Base-by-base conservation (phyloP, 2,329 filamentous ascomycete species). In the Magnaporthiopsis poae region DNA sequence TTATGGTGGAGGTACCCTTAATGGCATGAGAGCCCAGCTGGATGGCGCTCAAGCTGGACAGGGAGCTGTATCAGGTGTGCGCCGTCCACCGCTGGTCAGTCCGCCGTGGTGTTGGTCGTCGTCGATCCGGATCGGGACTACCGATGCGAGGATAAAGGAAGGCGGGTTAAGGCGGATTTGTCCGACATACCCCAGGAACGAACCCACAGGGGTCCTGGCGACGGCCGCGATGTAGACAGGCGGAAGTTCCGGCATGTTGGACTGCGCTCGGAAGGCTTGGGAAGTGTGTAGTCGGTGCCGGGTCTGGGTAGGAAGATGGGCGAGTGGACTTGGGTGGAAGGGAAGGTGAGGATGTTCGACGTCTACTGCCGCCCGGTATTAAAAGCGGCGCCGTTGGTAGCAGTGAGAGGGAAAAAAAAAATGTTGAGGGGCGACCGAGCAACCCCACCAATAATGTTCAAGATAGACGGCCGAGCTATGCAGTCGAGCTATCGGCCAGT, bases 201-300 rank as follows among this genome's bases (percentile, higher is more conserved):
- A 93, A 74, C 95, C 95, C 71, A 96, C 85, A 65, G 95, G 95
- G 71, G 95, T 99, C 80, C 93, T 88, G 74, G 88, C 91, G 70
- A 88, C 90, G 68, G 95, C 95, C 75, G 97, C 92, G 75, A 99
- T 97, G 82, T 99, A 99, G 71, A 99, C 94, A 68, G 92, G 85
- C 71, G 92, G 90, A 70, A 93, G 86, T 72, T 86, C 86, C 76
- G 91, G 84, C 91, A 96, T 96, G 68, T 73, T 86, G 80, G 70
- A 9, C 25, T 60, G n/a, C 25, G 29, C 35, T 56, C 39, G 13
- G 36, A 56, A 13, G 27, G 36, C 13, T 52, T 27, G 12, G 25
- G 62, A 29, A n/a, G 35, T 21, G 39, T 31, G 15, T 52, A 21
- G 39, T 52, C 39, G 18, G 18, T 21, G 39, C 39, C 39, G 39